Conservation (phyloP, 1,284 basidiomycete genomes). For the Fomes fomentarius region DNA sequence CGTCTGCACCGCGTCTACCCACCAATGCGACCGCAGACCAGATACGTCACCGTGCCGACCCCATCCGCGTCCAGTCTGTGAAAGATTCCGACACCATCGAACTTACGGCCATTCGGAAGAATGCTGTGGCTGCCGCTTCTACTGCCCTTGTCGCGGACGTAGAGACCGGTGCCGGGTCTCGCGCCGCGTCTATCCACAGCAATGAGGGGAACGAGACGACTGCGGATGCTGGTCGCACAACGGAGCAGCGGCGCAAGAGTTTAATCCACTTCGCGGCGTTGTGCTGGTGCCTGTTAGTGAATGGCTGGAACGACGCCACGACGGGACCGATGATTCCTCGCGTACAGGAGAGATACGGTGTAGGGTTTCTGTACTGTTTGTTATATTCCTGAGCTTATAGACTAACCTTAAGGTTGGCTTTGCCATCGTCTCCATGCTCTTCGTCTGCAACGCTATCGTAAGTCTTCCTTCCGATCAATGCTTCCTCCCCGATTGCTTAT, state of each 20-base stretch:
- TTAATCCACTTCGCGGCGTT: constrained; percentile 40
- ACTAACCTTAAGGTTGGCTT: constrained; percentile 39
- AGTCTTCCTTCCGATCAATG: not conserved
- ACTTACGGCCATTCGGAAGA: not conserved
- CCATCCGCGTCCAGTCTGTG: not conserved
- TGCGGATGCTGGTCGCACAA: not conserved
- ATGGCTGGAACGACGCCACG: constrained; percentile 64
- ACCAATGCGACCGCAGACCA: not conserved
- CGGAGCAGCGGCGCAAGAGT: constrained; percentile 6
- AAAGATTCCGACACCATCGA: not conserved
- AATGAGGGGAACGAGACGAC: too few species aligned
- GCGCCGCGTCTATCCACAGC: not conserved
- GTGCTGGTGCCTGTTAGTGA: constrained; percentile 40
- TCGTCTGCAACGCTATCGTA: constrained; percentile 56
- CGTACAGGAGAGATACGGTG: constrained; percentile 55
- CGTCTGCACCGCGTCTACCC: too few species aligned
- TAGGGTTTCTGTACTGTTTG: constrained; percentile 22
- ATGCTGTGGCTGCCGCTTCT: not conserved
- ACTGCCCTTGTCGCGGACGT: not conserved
- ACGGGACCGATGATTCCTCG: constrained; percentile 60
- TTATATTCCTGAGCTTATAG: not conserved
- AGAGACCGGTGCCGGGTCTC: not conserved
- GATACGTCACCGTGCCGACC: not conserved
- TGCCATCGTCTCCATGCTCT: constrained; percentile 57
- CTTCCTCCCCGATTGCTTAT: not conserved